Percentiles rank a stretch among this genome's conserved stretches.
Evolutionary conservation across 2,329 filamentous ascomycete genomes (phyloP).

Genomic region (Sporothrix sp.): DNA sequence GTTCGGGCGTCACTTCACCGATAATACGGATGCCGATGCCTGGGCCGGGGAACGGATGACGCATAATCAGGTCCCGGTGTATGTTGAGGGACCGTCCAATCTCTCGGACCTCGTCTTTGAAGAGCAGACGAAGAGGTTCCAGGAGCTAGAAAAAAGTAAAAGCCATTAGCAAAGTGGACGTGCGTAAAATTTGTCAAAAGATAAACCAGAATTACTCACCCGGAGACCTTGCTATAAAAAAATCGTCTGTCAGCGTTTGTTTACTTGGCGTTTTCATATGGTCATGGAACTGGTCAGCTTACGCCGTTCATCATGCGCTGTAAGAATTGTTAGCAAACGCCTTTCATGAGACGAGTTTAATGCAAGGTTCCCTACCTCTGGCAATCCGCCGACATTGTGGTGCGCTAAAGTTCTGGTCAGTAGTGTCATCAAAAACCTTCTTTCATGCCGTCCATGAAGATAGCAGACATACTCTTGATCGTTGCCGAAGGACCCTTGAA

Average conservation of each 20-base stretch:
- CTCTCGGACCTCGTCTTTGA: slow-evolving; percentile 64
- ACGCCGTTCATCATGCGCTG: slow-evolving; percentile 27
- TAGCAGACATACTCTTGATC: slow-evolving; percentile 32
- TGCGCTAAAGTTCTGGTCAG: slow-evolving; percentile 25
- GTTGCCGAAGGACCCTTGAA: slow-evolving; percentile 41
- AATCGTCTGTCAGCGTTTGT: neutral
- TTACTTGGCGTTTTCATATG: neutral
- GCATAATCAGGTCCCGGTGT: slow-evolving; percentile 63
- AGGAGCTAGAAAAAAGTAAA: slow-evolving; percentile 42
- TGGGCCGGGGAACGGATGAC: slow-evolving; percentile 36
- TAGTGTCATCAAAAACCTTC: neutral
- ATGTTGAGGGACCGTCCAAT: slow-evolving; percentile 63
- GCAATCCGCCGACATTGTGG: slow-evolving; percentile 37
- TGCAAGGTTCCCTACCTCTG: slow-evolving; percentile 18
- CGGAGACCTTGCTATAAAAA: slow-evolving; percentile 12
- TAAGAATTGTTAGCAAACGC: neutral
- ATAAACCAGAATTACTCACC: neutral
- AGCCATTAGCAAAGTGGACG: no score
- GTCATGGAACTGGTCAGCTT: no score
- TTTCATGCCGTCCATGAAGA: neutral
- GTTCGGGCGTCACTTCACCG: slow-evolving; percentile 72
- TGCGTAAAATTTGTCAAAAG: no score
- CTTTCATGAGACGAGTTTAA: neutral
- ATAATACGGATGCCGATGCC: slow-evolving; percentile 68
- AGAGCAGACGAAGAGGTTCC: slow-evolving; percentile 68